phyloP scores from a whole-genome alignment of 2,329 filamentous ascomycete species.

The Arachnopeziza araneosa region DNA sequence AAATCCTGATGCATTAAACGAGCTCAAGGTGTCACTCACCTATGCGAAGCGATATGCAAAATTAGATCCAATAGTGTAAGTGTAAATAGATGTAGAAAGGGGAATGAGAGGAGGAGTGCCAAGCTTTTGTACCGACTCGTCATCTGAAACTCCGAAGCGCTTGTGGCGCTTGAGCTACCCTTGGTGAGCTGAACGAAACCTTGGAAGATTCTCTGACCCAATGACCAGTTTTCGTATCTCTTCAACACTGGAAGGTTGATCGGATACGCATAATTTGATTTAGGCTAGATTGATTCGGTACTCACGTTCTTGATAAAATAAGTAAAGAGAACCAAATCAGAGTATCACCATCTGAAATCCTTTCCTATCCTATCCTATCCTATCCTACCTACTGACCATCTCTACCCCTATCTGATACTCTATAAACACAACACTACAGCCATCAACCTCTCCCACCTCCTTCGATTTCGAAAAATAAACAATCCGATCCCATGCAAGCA shows the following conservation, averaged over 20 bases:
- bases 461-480: background rate
- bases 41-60: background rate
- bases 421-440: background rate
- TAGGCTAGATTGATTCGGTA: too few species aligned
- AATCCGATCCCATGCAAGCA: background rate
- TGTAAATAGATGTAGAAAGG: background rate
- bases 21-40: background rate
- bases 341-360: background rate
- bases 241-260: too few species aligned
- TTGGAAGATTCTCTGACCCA: too few species aligned
- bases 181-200: background rate
- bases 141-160: background rate
- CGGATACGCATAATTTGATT: too few species aligned
- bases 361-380: background rate
- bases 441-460: background rate
- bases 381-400: background rate
- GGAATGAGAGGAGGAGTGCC: slow-evolving; percentile 3
- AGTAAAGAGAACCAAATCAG: background rate
- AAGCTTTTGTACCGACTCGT: slow-evolving; percentile 4
- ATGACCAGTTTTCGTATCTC: too few species aligned
- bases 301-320: too few species aligned
- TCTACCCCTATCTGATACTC: background rate
- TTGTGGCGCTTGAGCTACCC: background rate
- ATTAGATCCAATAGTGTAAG: background rate
- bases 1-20: too few species aligned